A percentile compares a stretch with the other conserved stretches of the same genome.
phyloP scores from a whole-genome alignment of 768 basidiomycete species.

The Sarcodon aspratus region DNA sequence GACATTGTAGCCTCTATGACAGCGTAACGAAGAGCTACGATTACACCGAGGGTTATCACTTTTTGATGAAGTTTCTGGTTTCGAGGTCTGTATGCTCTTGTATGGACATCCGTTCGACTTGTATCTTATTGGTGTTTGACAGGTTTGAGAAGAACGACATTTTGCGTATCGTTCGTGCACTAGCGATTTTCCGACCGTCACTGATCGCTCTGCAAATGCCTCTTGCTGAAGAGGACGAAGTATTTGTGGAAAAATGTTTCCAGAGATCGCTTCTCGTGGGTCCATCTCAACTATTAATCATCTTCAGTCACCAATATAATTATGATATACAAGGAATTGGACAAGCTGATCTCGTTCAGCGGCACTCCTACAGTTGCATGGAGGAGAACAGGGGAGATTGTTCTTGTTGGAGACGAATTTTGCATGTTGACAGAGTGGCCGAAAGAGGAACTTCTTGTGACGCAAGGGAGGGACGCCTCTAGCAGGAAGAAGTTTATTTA shows the following conservation, averaged over 20 bases:
- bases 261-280: slow-evolving; percentile 83
- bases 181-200: slow-evolving; percentile 93
- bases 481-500: neutral
- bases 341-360: slow-evolving; percentile 93
- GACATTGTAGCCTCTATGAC: slow-evolving; percentile 33
- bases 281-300: neutral
- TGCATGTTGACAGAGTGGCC: slow-evolving; percentile 90
- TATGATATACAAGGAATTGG: slow-evolving; percentile 58
- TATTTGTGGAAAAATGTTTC: slow-evolving; percentile 93
- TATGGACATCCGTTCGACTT: slow-evolving; percentile 5
- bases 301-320: slow-evolving; percentile 3
- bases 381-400: slow-evolving; percentile 97
- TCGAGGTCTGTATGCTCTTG: slow-evolving; percentile 52
- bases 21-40: slow-evolving; percentile 72
- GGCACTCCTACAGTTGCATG: slow-evolving; percentile 97
- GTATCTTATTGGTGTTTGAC: slow-evolving; percentile 6
- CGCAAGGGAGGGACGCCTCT: neutral
- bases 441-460: slow-evolving; percentile 53
- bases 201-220: slow-evolving; percentile 98
- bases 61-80: slow-evolving; percentile 89
- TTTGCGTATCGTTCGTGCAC: slow-evolving; percentile 83
- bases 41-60: slow-evolving; percentile 95
- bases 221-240: slow-evolving; percentile 88
- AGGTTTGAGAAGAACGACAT: slow-evolving; percentile 93
- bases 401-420: slow-evolving; percentile 93